Conservation (phyloP, 2,329 filamentous ascomycete genomes). For the Magnaporthiopsis incrustans region DNA sequence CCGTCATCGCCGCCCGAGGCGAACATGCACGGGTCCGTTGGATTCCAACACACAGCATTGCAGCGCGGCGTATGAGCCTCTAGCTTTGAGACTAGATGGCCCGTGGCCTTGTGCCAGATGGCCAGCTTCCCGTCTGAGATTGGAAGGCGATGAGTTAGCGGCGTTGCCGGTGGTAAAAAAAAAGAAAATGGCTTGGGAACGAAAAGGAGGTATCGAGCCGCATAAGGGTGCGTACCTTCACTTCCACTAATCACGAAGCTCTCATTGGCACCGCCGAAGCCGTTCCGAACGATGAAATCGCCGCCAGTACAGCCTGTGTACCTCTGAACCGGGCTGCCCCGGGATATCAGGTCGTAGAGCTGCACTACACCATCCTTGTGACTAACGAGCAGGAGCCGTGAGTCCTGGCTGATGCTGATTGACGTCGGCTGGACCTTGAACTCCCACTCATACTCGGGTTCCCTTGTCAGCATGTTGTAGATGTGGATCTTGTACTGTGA, state of each 20-base stretch:
- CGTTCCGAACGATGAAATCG: conserved; percentile 70
- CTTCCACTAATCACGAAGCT: conserved; percentile 89
- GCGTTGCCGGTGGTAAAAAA: too few relatives aligned
- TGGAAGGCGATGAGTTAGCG: conserved; percentile 1
- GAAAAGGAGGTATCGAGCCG: not conserved
- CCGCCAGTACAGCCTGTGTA: conserved; percentile 71
- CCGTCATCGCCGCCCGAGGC: conserved; percentile 87
- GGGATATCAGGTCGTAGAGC: conserved; percentile 68
- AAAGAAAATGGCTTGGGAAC: too few relatives aligned
- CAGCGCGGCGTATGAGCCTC: conserved; percentile 69
- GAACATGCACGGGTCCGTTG: conserved; percentile 72
- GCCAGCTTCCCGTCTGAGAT: conserved; percentile 56
- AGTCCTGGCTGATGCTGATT: conserved; percentile 73
- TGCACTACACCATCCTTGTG: conserved; percentile 69
- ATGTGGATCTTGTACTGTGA: conserved; percentile 57
- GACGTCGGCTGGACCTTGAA: conserved; percentile 66
- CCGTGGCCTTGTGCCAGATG: conserved; percentile 86
- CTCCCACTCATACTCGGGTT: conserved; percentile 67
- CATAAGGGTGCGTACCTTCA: conserved; percentile 53
- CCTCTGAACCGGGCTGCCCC: conserved; percentile 56
- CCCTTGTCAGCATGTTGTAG: conserved; percentile 69
- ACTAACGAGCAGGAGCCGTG: conserved; percentile 74
- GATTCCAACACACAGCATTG: conserved; percentile 87
- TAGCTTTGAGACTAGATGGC: conserved; percentile 65
- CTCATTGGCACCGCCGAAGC: conserved; percentile 84